phyloP scores from a whole-genome alignment of 768 basidiomycete genomes.

The Pisolithus orientalis region DNA sequence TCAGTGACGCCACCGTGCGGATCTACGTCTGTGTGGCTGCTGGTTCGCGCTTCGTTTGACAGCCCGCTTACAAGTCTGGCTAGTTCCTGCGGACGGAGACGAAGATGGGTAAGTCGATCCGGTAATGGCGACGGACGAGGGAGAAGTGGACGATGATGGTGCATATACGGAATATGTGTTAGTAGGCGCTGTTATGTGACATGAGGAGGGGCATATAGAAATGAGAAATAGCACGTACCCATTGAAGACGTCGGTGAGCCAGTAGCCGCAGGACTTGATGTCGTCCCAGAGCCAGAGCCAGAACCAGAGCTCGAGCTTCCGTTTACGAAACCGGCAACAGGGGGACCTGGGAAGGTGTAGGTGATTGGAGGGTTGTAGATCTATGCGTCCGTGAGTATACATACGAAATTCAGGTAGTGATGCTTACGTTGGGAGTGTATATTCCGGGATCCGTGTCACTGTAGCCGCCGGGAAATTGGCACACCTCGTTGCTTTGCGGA shows the following conservation, averaged over 20 bases:
- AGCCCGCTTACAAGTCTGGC: too few species aligned
- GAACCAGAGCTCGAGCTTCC: constrained; percentile 5
- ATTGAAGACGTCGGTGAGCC: neutral
- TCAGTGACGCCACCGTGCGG: too few species aligned
- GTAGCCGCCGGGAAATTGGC: constrained; percentile 68
- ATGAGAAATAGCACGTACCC: too few species aligned
- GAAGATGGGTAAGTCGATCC: too few species aligned
- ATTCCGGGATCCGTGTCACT: constrained; percentile 63
- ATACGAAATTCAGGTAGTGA: neutral
- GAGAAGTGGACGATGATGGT: too few species aligned
- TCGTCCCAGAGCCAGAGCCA: constrained; percentile 4
- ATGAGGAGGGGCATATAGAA: too few species aligned
- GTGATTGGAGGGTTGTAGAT: constrained; percentile 21
- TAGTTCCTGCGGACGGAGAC: too few species aligned
- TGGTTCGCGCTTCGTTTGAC: too few species aligned
- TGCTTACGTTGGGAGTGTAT: constrained; percentile 37
- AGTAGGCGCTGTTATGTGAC: too few species aligned
- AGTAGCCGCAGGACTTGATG: neutral
- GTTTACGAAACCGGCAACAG: constrained; percentile 36
- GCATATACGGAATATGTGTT: too few species aligned
- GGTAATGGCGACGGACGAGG: too few species aligned
- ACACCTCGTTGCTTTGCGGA: constrained; percentile 30
- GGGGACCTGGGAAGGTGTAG: constrained; percentile 51
- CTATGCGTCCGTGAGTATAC: neutral
- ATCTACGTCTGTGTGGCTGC: too few species aligned